Percentiles rank a stretch among this genome's conserved stretches.
These are phyloP conservation scores for Starmera caribaea DNA, from an alignment of 805 yeast species.

Conservation along the genomic window DNA sequence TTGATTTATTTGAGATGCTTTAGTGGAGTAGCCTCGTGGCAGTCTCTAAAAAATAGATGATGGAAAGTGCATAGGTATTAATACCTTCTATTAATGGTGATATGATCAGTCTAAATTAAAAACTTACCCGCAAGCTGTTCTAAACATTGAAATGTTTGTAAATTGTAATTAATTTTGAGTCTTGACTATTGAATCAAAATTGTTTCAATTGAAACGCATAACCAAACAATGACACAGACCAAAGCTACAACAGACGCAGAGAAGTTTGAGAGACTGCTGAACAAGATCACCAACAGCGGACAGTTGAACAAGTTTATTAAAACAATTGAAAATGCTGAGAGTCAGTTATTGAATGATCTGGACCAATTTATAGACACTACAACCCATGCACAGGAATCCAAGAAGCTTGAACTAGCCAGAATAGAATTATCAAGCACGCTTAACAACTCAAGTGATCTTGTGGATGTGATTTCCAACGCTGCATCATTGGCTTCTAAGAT, in stretches of 20 bases:
- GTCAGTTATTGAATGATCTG: slow-evolving; percentile 14
- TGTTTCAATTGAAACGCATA: no score
- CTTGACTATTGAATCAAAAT: no score
- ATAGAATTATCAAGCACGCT: slow-evolving; percentile 57
- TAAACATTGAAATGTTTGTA: no score
- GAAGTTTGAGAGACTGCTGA: slow-evolving; percentile 13
- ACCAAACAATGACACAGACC: no score
- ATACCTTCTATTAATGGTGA: no score
- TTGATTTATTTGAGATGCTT: no score
- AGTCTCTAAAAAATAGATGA: no score
- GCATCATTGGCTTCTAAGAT: slow-evolving; percentile 56
- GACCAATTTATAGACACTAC: slow-evolving; percentile 16
- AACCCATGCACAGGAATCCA: slow-evolving; percentile 18
- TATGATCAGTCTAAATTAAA: no score
- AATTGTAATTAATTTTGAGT: no score
- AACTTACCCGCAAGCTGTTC: no score
- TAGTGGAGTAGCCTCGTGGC: no score
- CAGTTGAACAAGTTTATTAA: slow-evolving; percentile 17
- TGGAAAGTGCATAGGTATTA: no score
- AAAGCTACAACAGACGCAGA: neutral
- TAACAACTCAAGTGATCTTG: slow-evolving; percentile 44
- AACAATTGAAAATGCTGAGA: slow-evolving; percentile 15
- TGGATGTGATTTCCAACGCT: slow-evolving; percentile 46
- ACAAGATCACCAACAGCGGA: slow-evolving; percentile 12
- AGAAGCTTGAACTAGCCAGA: slow-evolving; percentile 47